phyloP scores from a whole-genome alignment of 257 asterid genomes.

The Perilla frutescens region DNA sequence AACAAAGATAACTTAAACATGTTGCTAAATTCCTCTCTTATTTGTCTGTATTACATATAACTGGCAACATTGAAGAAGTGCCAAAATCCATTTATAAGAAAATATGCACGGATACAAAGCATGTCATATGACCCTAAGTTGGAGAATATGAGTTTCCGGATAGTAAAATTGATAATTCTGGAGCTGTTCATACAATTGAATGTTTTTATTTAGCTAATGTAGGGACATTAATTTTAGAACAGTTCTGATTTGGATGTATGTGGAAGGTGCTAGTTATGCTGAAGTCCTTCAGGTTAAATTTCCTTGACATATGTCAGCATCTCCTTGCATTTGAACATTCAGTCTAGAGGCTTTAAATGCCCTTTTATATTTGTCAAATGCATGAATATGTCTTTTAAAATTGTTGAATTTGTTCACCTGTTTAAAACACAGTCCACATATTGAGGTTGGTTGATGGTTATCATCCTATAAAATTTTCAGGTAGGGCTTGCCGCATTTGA shows the following conservation, averaged over 20 bases:
- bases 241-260: constrained; percentile 9
- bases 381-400: constrained; percentile 8
- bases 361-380: constrained; percentile 11
- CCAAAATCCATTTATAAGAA: not conserved
- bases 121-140: constrained; percentile 18
- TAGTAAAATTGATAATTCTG: constrained; percentile 14
- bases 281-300: constrained; percentile 19
- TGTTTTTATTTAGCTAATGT: constrained; percentile 13
- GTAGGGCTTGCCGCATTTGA: constrained; percentile 98
- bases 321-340: constrained; percentile 2
- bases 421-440: constrained; percentile 1
- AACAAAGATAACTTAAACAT: not conserved
- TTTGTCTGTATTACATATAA: constrained; percentile 1
- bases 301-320: not conserved
- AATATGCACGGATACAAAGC: not conserved
- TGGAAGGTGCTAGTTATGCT: constrained; percentile 27
- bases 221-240: constrained; percentile 11
- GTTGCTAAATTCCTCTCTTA: not conserved
- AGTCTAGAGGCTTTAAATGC: constrained; percentile 14
- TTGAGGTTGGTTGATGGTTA: constrained; percentile 23
- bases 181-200: constrained; percentile 27
- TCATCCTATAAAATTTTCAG: constrained; percentile 42
- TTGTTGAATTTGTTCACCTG: constrained; percentile 19
- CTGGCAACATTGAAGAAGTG: not conserved
- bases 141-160: constrained; percentile 9